These are phyloP conservation scores for Solanum medicagineum DNA, from an alignment of 257 asterid species.

Conservation along the genomic window DNA sequence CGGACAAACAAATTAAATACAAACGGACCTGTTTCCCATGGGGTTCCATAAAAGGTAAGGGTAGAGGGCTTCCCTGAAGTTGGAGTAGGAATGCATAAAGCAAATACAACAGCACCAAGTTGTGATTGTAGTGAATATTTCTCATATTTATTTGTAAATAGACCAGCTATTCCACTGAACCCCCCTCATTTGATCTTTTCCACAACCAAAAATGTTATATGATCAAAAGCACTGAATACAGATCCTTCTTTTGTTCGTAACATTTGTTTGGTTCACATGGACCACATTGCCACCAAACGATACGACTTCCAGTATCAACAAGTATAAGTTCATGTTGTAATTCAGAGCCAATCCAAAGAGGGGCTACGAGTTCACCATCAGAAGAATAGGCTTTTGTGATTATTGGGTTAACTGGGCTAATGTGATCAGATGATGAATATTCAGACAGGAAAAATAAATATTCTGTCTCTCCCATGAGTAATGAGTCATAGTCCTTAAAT, in stretches of 20 bases:
- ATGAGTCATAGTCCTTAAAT: not conserved
- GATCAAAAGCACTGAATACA: too few species aligned
- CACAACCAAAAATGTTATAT: not conserved
- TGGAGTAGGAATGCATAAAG: not conserved
- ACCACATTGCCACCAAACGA: not conserved
- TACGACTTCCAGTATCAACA: not conserved
- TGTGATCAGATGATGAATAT: not conserved
- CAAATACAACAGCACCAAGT: not conserved
- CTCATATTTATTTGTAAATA: not conserved
- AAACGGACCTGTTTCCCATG: not conserved
- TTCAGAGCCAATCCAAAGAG: not conserved
- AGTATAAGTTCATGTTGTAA: not conserved
- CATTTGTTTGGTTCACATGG: not conserved
- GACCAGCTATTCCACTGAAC: not conserved
- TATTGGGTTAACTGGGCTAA: not conserved
- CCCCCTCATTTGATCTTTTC: not conserved
- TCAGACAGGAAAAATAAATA: not conserved
- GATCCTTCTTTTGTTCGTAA: not conserved
- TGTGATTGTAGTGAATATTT: not conserved
- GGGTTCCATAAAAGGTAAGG: not conserved
- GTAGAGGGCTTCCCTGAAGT: not conserved
- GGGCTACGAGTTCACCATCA: not conserved
- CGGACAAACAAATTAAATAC: not conserved
- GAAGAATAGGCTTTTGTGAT: not conserved
- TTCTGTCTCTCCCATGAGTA: not conserved